phyloP scores from a whole-genome alignment of 305 asterid species.

The Andrographis paniculata region DNA sequence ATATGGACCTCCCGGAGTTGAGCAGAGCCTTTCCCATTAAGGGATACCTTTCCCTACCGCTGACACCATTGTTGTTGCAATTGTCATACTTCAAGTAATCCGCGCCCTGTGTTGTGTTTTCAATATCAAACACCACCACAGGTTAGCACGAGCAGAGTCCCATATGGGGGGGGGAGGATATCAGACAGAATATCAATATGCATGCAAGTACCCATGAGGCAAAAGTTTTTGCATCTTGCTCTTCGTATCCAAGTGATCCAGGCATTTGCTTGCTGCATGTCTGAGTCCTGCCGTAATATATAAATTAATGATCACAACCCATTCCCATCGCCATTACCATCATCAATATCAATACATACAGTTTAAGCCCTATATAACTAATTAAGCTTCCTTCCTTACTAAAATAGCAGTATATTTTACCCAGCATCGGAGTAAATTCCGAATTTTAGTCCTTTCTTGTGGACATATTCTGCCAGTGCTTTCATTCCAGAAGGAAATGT shows the following conservation, averaged over 20 bases:
- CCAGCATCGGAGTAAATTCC: conserved; percentile 82
- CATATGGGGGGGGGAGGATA: too few relatives aligned
- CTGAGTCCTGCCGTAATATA: conserved; percentile 47
- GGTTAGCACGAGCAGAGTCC: not conserved
- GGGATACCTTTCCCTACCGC: conserved; percentile 71
- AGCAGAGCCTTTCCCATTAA: conserved; percentile 71
- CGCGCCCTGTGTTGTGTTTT: conserved; percentile 45
- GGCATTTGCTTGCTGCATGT: conserved; percentile 89
- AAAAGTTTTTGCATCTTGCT: conserved; percentile 86
- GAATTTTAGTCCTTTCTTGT: conserved; percentile 62
- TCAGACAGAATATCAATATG: not conserved
- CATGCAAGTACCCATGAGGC: conserved; percentile 66
- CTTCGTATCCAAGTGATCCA: conserved; percentile 77
- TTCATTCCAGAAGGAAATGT: conserved; percentile 85
- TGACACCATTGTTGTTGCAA: conserved; percentile 47
- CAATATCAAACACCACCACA: not conserved
- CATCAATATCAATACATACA: too few relatives aligned
- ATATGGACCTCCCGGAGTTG: conserved; percentile 84
- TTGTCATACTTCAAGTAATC: conserved; percentile 96
- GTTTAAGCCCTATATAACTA: too few relatives aligned
- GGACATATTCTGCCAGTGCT: conserved; percentile 75
- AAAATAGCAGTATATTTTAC: conserved; percentile 17
- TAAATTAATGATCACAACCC: not conserved
- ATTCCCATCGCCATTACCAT: not conserved
- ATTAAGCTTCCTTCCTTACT: not conserved